phyloP scores from a whole-genome alignment of 768 basidiomycete genomes.

The Serpula lacrymans region DNA sequence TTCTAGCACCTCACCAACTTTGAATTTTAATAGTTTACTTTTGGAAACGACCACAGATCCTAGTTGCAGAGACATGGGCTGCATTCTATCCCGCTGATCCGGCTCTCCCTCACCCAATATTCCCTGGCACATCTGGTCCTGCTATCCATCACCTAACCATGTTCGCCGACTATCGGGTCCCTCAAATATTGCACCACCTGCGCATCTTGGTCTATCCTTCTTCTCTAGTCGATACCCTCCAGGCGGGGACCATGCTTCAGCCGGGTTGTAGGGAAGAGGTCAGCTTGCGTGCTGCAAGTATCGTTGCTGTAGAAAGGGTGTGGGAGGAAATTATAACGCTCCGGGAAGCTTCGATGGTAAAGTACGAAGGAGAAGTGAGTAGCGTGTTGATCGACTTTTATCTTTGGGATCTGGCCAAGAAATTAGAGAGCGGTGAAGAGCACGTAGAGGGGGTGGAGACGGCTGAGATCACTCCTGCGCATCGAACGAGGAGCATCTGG shows the following conservation, averaged over 20 bases:
- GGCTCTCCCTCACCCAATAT: conserved; percentile 62
- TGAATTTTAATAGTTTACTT: conserved; percentile 28
- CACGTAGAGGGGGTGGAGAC: conserved; percentile 57
- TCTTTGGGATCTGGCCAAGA: conserved; percentile 84
- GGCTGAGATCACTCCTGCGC: conserved; percentile 59
- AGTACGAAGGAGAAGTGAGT: conserved; percentile 41
- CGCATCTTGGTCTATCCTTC: conserved; percentile 70
- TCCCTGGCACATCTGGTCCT: conserved; percentile 54
- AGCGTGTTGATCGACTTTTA: conserved; percentile 90
- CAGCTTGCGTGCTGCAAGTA: conserved; percentile 75
- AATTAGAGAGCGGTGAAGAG: conserved; percentile 60
- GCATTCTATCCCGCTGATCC: conserved; percentile 70
- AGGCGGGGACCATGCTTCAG: conserved; percentile 39
- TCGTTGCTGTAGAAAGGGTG: conserved; percentile 75
- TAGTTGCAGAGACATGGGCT: conserved; percentile 90
- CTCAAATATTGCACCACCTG: conserved; percentile 86
- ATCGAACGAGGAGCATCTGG: conserved; percentile 84
- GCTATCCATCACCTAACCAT: conserved; percentile 76
- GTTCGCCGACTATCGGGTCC: conserved; percentile 94
- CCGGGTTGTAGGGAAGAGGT: conserved; percentile 69
- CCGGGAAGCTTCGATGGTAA: conserved; percentile 14
- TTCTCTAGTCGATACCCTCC: conserved; percentile 50
- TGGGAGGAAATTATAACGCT: conserved; percentile 50
- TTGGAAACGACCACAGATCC: conserved; percentile 91
- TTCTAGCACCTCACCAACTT: not conserved